Evolutionary conservation across 306 rosid genomes (phyloP).

Genomic region (Sicyos baderoa): DNA sequence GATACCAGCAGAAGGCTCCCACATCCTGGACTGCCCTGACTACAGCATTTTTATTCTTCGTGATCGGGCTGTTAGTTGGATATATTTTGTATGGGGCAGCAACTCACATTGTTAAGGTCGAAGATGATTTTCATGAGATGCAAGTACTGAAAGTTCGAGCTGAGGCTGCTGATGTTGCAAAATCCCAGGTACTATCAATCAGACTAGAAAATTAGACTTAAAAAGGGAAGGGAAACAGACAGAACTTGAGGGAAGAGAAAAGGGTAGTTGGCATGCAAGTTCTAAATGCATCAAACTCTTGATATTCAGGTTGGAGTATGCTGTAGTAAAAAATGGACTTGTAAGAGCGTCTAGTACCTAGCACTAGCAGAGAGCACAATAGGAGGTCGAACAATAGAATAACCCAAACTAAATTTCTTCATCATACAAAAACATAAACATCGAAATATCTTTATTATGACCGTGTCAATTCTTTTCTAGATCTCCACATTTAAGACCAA

Average conservation of each 20-base stretch:
- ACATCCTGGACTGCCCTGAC: constrained; percentile 63
- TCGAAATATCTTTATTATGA: neutral
- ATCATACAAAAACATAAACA: neutral
- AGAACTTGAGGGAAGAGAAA: neutral
- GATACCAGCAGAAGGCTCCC: constrained; percentile 91
- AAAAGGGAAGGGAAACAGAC: neutral
- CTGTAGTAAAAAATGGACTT: neutral
- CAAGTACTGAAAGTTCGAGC: constrained; percentile 61
- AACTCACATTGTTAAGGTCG: constrained; percentile 82
- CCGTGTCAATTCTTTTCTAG: neutral
- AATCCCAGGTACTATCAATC: constrained; percentile 65
- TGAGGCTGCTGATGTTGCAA: constrained; percentile 93
- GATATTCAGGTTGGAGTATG: neutral
- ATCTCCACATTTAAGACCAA: neutral
- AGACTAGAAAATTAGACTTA: neutral
- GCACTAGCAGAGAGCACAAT: constrained; percentile 4
- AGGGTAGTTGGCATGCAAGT: neutral
- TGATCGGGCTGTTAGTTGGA: constrained; percentile 73
- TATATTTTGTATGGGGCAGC: constrained; percentile 90
- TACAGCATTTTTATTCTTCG: constrained; percentile 56
- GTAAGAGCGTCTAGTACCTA: neutral
- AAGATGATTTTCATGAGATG: constrained; percentile 85
- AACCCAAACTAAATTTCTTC: neutral
- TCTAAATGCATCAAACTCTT: constrained; percentile 1
- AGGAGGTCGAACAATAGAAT: neutral